Evolutionary conservation across 2,329 filamentous ascomycete species (phyloP).

Genomic region (Bimuria novae-zelandiae): DNA sequence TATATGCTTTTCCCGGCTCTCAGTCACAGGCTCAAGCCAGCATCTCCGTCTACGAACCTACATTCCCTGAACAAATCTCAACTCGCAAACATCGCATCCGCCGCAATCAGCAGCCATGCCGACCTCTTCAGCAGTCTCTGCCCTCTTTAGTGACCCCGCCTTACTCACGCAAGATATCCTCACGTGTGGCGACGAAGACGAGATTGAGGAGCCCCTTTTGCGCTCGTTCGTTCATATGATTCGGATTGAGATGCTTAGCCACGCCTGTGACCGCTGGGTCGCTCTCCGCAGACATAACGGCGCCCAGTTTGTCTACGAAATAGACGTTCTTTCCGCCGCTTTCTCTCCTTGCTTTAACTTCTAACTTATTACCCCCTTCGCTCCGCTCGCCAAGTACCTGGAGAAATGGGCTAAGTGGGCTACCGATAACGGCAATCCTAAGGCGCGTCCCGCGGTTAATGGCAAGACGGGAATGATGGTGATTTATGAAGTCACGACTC

Average conservation of each 20-base stretch:
- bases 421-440: neutral
- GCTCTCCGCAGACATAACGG: neutral
- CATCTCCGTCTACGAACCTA: no score
- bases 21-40: no score
- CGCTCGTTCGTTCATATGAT: no score
- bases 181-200: no score
- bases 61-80: no score
- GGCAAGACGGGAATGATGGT: neutral
- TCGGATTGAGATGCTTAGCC: neutral
- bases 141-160: no score
- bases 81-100: no score
- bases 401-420: neutral
- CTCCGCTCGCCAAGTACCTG: neutral
- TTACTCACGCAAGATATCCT: no score
- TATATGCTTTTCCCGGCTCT: no score
- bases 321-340: neutral
- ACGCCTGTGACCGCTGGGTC: neutral
- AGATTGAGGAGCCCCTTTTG: no score
- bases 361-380: neutral
- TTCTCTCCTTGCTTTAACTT: neutral
- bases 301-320: neutral
- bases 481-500: neutral
- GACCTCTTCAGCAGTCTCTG: no score
- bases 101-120: no score
- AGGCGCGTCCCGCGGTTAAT: neutral